A percentile compares a stretch with the other conserved stretches of the same genome.
phyloP scores from a whole-genome alignment of 164 flowering plant species.

The Piper longum region DNA sequence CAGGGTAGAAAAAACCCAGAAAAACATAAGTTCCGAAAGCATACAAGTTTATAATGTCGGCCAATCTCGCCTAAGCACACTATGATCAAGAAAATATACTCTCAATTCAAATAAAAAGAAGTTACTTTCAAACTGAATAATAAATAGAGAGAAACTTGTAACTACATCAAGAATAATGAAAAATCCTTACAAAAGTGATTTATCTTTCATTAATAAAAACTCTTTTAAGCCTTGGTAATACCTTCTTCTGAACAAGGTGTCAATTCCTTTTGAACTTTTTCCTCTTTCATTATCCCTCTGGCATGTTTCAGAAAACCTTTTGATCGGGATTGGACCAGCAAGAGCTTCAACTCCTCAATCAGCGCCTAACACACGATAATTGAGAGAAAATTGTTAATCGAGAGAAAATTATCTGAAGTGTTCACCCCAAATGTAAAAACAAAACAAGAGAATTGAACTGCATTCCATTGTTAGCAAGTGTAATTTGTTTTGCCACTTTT shows the following conservation, averaged over 20 bases:
- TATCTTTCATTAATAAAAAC: background rate
- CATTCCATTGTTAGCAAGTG: background rate
- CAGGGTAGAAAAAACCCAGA: background rate
- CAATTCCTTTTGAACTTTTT: slow-evolving; percentile 67
- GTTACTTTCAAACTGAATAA: background rate
- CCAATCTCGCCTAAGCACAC: background rate
- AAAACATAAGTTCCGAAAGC: background rate
- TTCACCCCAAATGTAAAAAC: background rate
- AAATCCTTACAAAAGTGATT: background rate
- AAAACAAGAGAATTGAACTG: background rate
- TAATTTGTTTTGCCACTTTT: background rate
- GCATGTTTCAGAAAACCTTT: slow-evolving; percentile 92
- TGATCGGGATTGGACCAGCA: slow-evolving; percentile 53
- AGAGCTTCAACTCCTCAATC: slow-evolving; percentile 49
- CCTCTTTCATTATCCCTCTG: slow-evolving; percentile 65
- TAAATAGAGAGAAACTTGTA: background rate
- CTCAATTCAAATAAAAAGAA: background rate
- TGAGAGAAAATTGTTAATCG: too few relatives aligned
- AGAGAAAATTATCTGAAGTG: background rate
- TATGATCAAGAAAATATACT: background rate
- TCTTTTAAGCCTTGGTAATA: slow-evolving; percentile 8
- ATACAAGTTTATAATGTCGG: too few relatives aligned
- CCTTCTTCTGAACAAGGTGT: slow-evolving; percentile 69
- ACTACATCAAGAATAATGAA: background rate
- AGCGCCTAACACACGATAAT: slow-evolving; percentile 28